phyloP scores from a whole-genome alignment of 2,329 filamentous ascomycete species.

The Beauveria sp. region DNA sequence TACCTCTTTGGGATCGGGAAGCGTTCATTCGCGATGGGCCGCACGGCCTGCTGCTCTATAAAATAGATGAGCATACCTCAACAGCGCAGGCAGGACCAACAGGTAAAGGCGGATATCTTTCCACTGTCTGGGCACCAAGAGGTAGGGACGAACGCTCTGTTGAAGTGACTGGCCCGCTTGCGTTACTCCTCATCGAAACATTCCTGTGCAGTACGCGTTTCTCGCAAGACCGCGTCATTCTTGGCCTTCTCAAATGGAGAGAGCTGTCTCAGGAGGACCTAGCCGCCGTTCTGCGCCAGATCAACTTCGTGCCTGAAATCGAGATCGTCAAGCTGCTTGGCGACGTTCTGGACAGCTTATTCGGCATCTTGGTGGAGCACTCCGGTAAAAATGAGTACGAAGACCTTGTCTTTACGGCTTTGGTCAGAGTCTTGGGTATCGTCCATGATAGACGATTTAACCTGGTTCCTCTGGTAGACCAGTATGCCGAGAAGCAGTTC shows the following conservation, averaged over 20 bases:
- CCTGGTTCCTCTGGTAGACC: slow-evolving; percentile 79
- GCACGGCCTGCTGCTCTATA: slow-evolving; percentile 77
- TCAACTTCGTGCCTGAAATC: slow-evolving; percentile 92
- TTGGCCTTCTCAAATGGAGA: slow-evolving; percentile 82
- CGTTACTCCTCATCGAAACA: slow-evolving; percentile 70
- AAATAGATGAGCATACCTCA: slow-evolving; percentile 84
- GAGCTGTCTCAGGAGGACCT: slow-evolving; percentile 66
- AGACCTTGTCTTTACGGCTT: slow-evolving; percentile 81
- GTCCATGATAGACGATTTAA: slow-evolving; percentile 94
- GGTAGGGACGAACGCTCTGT: slow-evolving; percentile 60
- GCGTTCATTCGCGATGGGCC: slow-evolving; percentile 83
- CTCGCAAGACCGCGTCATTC: slow-evolving; percentile 81
- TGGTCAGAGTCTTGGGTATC: slow-evolving; percentile 86
- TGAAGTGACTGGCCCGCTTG: slow-evolving; percentile 72
- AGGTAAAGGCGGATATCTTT: slow-evolving; percentile 81
- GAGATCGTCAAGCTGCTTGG: slow-evolving; percentile 92
- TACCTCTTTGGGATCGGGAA: slow-evolving; percentile 87
- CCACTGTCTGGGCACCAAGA: slow-evolving; percentile 68
- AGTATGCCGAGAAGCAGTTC: slow-evolving; percentile 82
- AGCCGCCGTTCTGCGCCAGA: slow-evolving; percentile 65
- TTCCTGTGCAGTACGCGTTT: slow-evolving; percentile 92
- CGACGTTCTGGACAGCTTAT: slow-evolving; percentile 84
- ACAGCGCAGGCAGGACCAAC: slow-evolving; percentile 50
- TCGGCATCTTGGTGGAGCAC: slow-evolving; percentile 84
- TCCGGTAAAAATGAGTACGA: slow-evolving; percentile 89